These are phyloP conservation scores for Carex arenaria DNA, from an alignment of 202 grass and related monocot genomes.

Conservation along the genomic window DNA sequence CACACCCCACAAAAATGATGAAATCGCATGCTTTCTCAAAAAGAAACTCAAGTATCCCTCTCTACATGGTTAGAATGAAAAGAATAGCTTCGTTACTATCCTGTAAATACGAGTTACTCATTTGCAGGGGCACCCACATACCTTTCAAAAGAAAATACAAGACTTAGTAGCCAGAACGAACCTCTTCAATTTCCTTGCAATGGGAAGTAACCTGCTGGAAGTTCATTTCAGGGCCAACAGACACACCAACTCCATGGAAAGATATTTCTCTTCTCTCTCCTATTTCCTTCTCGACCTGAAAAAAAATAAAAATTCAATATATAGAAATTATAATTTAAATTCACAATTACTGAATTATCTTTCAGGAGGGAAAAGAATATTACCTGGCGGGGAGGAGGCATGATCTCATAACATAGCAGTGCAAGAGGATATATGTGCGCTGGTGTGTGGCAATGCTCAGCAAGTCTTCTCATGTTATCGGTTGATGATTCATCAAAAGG, in stretches of 20 bases:
- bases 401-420: constrained; percentile 89
- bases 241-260: constrained; percentile 86
- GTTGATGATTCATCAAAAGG: constrained; percentile 83
- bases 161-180: constrained; percentile 20
- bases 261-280: constrained; percentile 88
- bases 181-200: constrained; percentile 58
- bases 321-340: background rate
- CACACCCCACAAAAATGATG: background rate
- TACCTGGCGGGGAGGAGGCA: constrained; percentile 92
- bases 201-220: constrained; percentile 47
- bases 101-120: background rate
- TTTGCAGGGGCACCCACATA: constrained; percentile 6
- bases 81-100: constrained; percentile 5
- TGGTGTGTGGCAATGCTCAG: constrained; percentile 63
- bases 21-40: constrained; percentile 3
- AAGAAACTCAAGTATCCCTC: background rate
- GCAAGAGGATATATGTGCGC: constrained; percentile 91
- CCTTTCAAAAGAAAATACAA: constrained; percentile 11
- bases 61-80: background rate
- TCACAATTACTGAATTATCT: background rate
- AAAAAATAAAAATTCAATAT: constrained; percentile 13
- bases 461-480: constrained; percentile 98
- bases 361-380: constrained; percentile 6
- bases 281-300: constrained; percentile 91
- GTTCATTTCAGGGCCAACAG: constrained; percentile 65